Conservation (phyloP, 2,329 filamentous ascomycete species). For the Neofusicoccum laricinum region DNA sequence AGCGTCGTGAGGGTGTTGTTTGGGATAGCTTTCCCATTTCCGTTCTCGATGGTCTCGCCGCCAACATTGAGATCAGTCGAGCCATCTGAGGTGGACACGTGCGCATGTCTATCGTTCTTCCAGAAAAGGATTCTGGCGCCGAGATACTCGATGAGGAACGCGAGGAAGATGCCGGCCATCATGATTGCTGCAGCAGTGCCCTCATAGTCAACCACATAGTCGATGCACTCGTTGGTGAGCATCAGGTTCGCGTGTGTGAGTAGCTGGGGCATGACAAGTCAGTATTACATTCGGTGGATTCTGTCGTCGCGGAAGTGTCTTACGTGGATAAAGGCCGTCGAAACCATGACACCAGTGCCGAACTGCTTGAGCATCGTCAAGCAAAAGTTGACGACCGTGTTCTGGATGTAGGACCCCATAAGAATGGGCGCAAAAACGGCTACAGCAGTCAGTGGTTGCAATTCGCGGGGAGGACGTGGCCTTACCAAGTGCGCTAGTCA, state of each 20-base stretch:
- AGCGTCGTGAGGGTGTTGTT: conserved; percentile 40
- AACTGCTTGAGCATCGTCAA: conserved; percentile 69
- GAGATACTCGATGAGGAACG: conserved; percentile 68
- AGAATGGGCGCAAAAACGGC: conserved; percentile 65
- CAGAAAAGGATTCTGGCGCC: conserved; percentile 33
- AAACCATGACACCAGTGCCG: conserved; percentile 69
- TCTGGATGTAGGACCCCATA: conserved; percentile 56
- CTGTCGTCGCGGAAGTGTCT: background rate
- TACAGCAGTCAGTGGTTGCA: background rate
- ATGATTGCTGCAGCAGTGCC: conserved; percentile 66
- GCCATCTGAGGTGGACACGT: background rate
- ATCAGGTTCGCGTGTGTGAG: conserved; percentile 71
- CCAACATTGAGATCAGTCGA: conserved; percentile 19
- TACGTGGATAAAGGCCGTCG: conserved; percentile 68
- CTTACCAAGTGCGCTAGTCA: conserved; percentile 62
- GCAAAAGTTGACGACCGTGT: conserved; percentile 45
- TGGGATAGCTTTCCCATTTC: conserved; percentile 22
- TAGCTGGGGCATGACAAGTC: conserved; percentile 47
- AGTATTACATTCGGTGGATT: background rate
- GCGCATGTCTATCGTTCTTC: background rate
- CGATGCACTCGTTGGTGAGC: conserved; percentile 69
- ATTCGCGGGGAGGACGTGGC: background rate
- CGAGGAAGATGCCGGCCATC: conserved; percentile 71
- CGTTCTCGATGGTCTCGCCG: conserved; percentile 19
- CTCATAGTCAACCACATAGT: conserved; percentile 61